phyloP scores from a whole-genome alignment of 2,329 filamentous ascomycete species.

The Pseudogymnoascus sp. region DNA sequence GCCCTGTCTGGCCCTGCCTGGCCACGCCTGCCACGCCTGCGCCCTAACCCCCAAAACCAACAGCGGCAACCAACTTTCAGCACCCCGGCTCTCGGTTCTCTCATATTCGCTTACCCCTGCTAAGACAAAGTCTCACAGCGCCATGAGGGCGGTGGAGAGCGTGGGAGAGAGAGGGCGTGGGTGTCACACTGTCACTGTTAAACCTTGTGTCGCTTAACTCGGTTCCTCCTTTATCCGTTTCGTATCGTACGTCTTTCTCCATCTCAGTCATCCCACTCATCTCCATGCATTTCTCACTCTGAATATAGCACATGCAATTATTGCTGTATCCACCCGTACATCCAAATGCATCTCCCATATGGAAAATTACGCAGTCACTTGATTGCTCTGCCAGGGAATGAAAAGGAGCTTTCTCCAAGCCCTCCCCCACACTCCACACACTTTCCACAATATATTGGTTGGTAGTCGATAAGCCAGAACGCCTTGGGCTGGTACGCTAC shows the following conservation, averaged over 20 bases:
- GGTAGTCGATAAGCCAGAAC: not conserved
- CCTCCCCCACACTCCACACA: not conserved
- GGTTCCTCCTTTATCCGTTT: not conserved
- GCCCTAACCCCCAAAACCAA: not conserved
- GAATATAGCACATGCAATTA: not conserved
- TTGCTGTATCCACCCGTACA: not conserved
- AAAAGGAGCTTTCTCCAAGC: not conserved
- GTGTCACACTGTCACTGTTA: not conserved
- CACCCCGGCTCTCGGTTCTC: not conserved
- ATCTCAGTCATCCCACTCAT: not conserved
- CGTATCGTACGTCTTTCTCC: not conserved
- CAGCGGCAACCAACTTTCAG: not conserved
- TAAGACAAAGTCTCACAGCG: not conserved
- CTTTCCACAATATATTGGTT: constrained; percentile 2
- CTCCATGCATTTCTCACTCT: not conserved
- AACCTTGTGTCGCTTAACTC: not conserved
- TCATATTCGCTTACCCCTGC: not conserved
- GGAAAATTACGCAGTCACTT: not conserved
- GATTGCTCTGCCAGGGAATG: not conserved
- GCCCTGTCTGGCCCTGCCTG: not conserved
- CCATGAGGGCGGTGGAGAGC: not conserved
- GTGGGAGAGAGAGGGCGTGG: not conserved
- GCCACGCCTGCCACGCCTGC: not conserved
- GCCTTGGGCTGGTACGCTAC: constrained; percentile 8
- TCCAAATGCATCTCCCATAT: not conserved